Evolutionary conservation across 2,329 filamentous ascomycete species (phyloP).

Genomic region (Clonostachys chloroleuca): DNA sequence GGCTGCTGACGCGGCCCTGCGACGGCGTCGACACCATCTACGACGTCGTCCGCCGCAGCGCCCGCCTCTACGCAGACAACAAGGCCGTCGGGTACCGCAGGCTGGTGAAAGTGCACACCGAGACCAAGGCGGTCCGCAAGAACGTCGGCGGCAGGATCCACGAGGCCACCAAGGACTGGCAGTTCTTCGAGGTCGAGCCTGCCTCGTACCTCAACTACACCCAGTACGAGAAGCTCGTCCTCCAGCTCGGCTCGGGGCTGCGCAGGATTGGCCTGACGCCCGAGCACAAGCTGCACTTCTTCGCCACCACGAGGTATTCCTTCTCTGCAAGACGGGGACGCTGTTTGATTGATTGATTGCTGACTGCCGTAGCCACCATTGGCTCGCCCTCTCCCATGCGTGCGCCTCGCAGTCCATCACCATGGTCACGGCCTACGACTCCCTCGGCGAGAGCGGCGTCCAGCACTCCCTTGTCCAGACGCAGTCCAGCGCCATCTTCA

Average conservation of each 20-base stretch:
- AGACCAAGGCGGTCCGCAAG: conserved; percentile 89
- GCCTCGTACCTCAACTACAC: conserved; percentile 76
- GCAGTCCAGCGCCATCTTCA: conserved; percentile 76
- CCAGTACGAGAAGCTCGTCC: conserved; percentile 69
- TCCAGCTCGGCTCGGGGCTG: conserved; percentile 69
- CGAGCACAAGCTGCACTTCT: conserved; percentile 71
- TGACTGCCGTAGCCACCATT: conserved; percentile 56
- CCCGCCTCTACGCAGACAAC: conserved; percentile 56
- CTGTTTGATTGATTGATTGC: not conserved
- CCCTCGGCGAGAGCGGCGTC: conserved; percentile 78
- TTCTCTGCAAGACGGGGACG: not conserved
- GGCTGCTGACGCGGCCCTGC: conserved; percentile 60
- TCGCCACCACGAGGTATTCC: conserved; percentile 71
- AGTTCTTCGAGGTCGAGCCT: conserved; percentile 76
- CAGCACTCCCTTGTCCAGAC: conserved; percentile 84
- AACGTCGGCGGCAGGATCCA: conserved; percentile 74
- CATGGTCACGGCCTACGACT: conserved; percentile 94
- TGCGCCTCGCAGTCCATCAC: conserved; percentile 81
- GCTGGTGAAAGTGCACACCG: conserved; percentile 72
- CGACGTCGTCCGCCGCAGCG: conserved; percentile 70
- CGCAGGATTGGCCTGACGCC: conserved; percentile 67
- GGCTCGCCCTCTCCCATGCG: conserved; percentile 76
- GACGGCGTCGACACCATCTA: conserved; percentile 72
- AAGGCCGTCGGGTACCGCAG: conserved; percentile 67
- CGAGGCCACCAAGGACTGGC: conserved; percentile 87